Conservation (phyloP, 202 grass and related monocot genomes). For the Panicum hallii region DNA sequence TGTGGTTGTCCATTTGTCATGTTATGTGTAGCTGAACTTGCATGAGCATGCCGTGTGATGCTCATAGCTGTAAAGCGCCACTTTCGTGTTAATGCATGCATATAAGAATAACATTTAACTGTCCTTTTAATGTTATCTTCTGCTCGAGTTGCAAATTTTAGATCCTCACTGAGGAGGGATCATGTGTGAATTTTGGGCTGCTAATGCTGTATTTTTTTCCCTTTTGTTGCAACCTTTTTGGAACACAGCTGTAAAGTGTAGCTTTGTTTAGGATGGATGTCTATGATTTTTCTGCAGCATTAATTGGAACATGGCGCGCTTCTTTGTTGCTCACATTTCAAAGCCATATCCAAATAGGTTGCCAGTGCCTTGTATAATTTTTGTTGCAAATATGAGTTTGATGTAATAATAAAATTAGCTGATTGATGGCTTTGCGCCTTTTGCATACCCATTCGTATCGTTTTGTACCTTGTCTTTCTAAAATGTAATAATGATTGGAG, state of each 20-base stretch:
- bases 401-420: not conserved
- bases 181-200: constrained; percentile 11
- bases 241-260: constrained; percentile 25
- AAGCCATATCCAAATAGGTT: constrained; percentile 16
- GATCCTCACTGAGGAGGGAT: not conserved
- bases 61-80: not conserved
- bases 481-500: not conserved
- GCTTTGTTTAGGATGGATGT: constrained; percentile 25
- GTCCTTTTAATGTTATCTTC: not conserved
- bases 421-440: not conserved
- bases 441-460: not conserved
- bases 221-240: constrained; percentile 12
- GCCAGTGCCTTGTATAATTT: not conserved
- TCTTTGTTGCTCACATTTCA: constrained; percentile 9
- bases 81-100: not conserved
- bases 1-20: constrained; percentile 14
- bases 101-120: constrained; percentile 31
- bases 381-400: constrained; percentile 24
- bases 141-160: not conserved
- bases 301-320: constrained; percentile 6
- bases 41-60: not conserved
- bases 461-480: not conserved
- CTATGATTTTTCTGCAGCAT: constrained; percentile 4
- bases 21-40: not conserved
- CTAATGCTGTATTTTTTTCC: not conserved